phyloP scores from a whole-genome alignment of 768 basidiomycete species.

The Lyophyllum semitale region DNA sequence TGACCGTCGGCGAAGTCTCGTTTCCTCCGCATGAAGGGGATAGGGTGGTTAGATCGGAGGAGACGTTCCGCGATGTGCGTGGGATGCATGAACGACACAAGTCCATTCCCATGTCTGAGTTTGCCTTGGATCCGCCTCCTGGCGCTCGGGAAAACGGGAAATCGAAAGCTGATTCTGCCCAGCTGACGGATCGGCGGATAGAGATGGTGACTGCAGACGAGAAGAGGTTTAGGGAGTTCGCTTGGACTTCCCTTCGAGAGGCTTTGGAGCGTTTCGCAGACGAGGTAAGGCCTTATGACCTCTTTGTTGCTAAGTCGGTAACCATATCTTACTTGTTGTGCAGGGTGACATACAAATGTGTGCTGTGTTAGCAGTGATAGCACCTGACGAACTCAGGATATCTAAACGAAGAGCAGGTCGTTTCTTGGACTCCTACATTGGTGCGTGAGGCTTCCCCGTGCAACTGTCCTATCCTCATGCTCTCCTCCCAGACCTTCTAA shows the following conservation, averaged over 20 bases:
- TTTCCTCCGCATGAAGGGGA: constrained; percentile 30
- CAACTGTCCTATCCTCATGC: neutral
- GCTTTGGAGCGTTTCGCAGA: constrained; percentile 64
- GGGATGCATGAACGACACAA: constrained; percentile 29
- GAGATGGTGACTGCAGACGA: constrained; percentile 54
- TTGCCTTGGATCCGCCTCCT: constrained; percentile 24
- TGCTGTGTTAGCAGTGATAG: constrained; percentile 67
- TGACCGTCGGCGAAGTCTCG: constrained; percentile 56
- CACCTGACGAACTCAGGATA: constrained; percentile 58
- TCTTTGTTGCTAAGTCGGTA: neutral
- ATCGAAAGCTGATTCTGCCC: constrained; percentile 14
- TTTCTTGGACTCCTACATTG: constrained; percentile 75
- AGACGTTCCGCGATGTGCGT: constrained; percentile 29
- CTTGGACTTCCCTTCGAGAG: constrained; percentile 56
- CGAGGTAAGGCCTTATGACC: constrained; percentile 39
- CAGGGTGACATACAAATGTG: constrained; percentile 85
- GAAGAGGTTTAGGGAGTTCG: constrained; percentile 47
- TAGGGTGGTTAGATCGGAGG: constrained; percentile 23
- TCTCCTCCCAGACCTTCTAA: constrained; percentile 55
- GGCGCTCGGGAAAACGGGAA: constrained; percentile 11
- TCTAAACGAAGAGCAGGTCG: constrained; percentile 40
- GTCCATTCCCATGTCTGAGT: constrained; percentile 30
- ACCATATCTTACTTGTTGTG: neutral
- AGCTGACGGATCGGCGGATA: constrained; percentile 38
- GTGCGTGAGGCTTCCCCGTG: constrained; percentile 38